These are phyloP conservation scores for Cryptosporidium sp. DNA, from an alignment of 169 alveolate species.

Conservation along the genomic window DNA sequence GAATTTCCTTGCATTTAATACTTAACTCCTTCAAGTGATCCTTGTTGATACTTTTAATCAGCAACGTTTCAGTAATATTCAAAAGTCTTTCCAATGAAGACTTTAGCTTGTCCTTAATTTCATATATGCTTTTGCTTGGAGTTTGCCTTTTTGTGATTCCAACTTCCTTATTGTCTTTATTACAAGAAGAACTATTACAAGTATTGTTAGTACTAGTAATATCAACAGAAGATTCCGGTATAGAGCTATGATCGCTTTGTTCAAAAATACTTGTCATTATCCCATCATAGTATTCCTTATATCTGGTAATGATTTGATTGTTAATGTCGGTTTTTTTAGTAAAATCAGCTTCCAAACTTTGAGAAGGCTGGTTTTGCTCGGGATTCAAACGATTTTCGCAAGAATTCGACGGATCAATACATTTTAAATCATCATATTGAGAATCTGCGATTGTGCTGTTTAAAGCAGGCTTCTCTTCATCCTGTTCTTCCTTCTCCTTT, in stretches of 20 bases:
- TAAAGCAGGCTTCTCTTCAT: slow-evolving; percentile 13
- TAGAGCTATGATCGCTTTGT: not conserved
- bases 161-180: not conserved
- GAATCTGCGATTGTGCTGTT: not conserved
- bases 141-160: not conserved
- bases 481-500: slow-evolving; percentile 45
- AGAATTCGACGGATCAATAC: not conserved
- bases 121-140: not conserved
- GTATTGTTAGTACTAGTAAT: not conserved
- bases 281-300: slow-evolving; percentile 1
- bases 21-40: slow-evolving; percentile 49
- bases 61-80: slow-evolving; percentile 4
- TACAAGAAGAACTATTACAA: not conserved
- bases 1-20: slow-evolving; percentile 2
- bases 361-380: not conserved
- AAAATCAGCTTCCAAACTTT: not conserved
- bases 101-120: slow-evolving; percentile 7
- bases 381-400: not conserved
- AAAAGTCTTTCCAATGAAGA: slow-evolving; percentile 3
- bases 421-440: not conserved
- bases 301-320: not conserved
- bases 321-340: not conserved
- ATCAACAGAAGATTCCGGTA: not conserved
- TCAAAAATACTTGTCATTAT: slow-evolving; percentile 12
- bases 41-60: not conserved